Evolutionary conservation across 2,329 filamentous ascomycete genomes (phyloP), one percentile per base, ranked within the genome.

Genomic region (Dactylellina sp.): DNA sequence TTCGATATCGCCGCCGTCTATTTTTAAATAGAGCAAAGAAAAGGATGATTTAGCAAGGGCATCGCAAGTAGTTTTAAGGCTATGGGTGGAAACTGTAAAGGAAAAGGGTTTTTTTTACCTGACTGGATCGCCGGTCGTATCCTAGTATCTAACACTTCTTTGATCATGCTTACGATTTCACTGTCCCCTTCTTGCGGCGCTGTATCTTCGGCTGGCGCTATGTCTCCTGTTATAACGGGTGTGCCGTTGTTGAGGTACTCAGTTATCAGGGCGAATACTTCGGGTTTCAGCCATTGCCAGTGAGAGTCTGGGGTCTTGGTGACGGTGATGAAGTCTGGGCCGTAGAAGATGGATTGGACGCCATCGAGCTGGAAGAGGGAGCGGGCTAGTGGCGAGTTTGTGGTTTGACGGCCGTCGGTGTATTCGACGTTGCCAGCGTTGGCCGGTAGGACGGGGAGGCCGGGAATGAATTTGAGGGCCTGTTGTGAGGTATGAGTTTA

Each of bases 161-260:
- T 97, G 83, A 99, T 98, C 95, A 98, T 98, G 71, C 92, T 91
- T 7, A 99, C 90, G 9, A 97, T 92, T 82, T 99, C 95, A 77
- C 89, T 90, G 80, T 99, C 95, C 75, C 87, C 86, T 75, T 84
- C 84, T 12, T 83, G 82, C 12, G 55, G 81, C 82, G 68, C 83
- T 82, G 78, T 86, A 83, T 25, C 83, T 82, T 71, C 78, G 74
- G 7, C 72, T 75, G 39, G 57, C 75, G 24, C 71, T 86, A 82
- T 53, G 84, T 82, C 52, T 76, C 86, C 80, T 71, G 87, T 88
- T 1, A 98, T 93, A 60, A 98, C 88, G 22, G 86, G 85, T 82
- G 94, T 89, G 5, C 94, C 94, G 2, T 89, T 89, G 0, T 91
- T 95, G 72, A 99, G 89, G 39, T 91, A 89, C 82, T 98, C 94